Conservation (phyloP, 2,329 filamentous ascomycete genomes). For the Ophiostoma sp. region DNA sequence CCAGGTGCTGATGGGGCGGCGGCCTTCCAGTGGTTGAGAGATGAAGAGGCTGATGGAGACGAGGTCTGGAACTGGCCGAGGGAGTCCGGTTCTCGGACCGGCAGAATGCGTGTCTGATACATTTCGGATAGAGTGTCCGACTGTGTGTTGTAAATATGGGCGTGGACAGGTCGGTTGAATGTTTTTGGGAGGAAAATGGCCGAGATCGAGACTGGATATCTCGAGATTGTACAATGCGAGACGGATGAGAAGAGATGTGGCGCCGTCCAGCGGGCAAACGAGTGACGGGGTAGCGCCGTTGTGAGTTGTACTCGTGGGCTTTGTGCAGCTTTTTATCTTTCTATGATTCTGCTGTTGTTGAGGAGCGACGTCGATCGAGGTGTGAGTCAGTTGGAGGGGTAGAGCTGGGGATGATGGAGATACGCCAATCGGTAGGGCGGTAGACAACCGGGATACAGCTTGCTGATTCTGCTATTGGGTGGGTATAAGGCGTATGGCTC, state of each 20-base stretch:
- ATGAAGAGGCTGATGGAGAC: background rate
- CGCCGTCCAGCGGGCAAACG: slow-evolving; percentile 24
- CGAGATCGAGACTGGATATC: background rate
- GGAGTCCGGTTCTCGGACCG: slow-evolving; percentile 22
- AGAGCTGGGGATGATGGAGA: background rate
- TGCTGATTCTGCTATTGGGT: background rate
- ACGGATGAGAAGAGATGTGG: background rate
- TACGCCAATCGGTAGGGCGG: background rate
- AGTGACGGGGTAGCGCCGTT: slow-evolving; percentile 12
- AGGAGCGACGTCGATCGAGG: background rate
- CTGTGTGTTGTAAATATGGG: background rate
- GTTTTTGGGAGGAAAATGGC: background rate
- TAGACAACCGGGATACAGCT: background rate
- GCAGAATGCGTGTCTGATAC: slow-evolving; percentile 27
- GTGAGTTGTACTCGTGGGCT: background rate
- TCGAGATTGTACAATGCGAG: background rate
- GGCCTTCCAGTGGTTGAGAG: slow-evolving; percentile 38
- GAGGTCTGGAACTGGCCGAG: slow-evolving; percentile 26
- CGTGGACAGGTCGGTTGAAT: background rate
- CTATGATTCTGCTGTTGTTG: background rate
- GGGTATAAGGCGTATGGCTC: background rate
- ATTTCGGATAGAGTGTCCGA: slow-evolving; percentile 18
- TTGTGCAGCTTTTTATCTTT: background rate
- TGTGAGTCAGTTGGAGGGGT: slow-evolving; percentile 9
- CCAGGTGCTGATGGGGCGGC: slow-evolving; percentile 30